phyloP scores from a whole-genome alignment of 1,284 basidiomycete genomes.

The Microbotryum scabiosae region DNA sequence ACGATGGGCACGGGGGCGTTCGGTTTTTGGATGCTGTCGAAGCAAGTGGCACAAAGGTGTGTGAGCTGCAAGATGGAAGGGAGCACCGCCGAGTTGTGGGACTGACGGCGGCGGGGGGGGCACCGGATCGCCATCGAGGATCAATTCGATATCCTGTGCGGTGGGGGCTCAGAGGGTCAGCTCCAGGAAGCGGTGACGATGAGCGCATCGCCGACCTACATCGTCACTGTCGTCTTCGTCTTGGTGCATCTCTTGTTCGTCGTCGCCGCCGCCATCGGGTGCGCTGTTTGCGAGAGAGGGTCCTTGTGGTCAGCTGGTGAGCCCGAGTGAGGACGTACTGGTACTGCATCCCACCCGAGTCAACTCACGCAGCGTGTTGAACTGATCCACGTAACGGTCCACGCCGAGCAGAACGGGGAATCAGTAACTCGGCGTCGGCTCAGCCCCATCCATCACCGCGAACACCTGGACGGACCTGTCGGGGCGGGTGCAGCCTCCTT shows the following conservation, averaged over 20 bases:
- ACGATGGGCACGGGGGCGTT: background rate
- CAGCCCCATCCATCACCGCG: no score
- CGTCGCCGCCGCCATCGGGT: background rate
- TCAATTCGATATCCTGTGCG: conserved; percentile 33
- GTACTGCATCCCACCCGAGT: no score
- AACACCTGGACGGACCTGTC: background rate
- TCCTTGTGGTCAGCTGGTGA: background rate
- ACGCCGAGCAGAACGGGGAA: background rate
- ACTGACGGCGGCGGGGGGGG: conserved; percentile 13
- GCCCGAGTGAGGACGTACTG: no score
- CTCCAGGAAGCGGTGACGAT: background rate
- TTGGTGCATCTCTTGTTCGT: conserved; percentile 23
- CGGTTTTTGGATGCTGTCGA: background rate
- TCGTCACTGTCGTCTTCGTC: conserved; percentile 32
- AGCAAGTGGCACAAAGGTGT: background rate
- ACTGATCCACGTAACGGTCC: background rate
- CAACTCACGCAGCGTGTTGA: background rate
- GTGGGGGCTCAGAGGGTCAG: background rate
- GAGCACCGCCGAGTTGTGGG: no score
- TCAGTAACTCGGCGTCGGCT: background rate
- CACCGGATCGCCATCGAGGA: conserved; percentile 32
- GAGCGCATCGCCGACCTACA: conserved; percentile 8
- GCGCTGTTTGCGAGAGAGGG: background rate
- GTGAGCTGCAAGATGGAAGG: background rate
- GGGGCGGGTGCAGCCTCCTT: background rate